Evolutionary conservation across 345 rosid species (phyloP), one percentile per base, ranked within the genome.

Genomic region (Pistacia atlantica): DNA sequence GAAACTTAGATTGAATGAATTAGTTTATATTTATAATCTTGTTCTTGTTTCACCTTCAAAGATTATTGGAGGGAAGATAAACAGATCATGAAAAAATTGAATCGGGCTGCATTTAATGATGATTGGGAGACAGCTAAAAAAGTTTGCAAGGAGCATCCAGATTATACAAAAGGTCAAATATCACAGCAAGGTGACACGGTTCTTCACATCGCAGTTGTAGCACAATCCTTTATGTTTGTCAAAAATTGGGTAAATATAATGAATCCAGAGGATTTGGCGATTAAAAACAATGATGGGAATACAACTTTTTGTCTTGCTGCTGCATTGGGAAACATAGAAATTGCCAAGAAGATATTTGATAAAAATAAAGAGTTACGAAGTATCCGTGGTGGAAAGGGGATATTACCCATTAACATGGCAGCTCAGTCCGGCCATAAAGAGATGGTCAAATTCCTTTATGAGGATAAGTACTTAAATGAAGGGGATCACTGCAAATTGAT

Each of bases 131-230:
- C n/a, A n/a, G 75, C 76, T 1, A 6, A 45, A 10, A 46, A 3
- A 8, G 54, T 77, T 22, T 18, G n/a, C 18, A 11, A 5, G 14
- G 16, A 1, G 1, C 11, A 22, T 65, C 25, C 20, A 4, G 49
- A 12, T 1, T n/a, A 60, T 28, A n/a, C 70, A 8, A 22, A 9
- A 2, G 69, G 70, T 11, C 13, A 8, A 33, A 51, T 70, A 17
- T 71, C 63, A 25, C 11, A 12, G 20, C 9, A n/a, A 64, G 60
- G 62, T 46, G 59, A 77, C 12, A 77, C 80, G 4, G 76, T 22
- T 22, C 71, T 77, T 1, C 80, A 77, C 35, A 65, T 77, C 5
- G 80, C 76, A 37, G 70, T 71, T 0, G 64, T 58, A 25, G 70
- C 75, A 9, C 8, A 46, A 5, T 46, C 2, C 33, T 31, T 1